These are phyloP conservation scores for Yarrowia yakushimensis DNA, from an alignment of 805 yeast genomes.

Conservation along the genomic window DNA sequence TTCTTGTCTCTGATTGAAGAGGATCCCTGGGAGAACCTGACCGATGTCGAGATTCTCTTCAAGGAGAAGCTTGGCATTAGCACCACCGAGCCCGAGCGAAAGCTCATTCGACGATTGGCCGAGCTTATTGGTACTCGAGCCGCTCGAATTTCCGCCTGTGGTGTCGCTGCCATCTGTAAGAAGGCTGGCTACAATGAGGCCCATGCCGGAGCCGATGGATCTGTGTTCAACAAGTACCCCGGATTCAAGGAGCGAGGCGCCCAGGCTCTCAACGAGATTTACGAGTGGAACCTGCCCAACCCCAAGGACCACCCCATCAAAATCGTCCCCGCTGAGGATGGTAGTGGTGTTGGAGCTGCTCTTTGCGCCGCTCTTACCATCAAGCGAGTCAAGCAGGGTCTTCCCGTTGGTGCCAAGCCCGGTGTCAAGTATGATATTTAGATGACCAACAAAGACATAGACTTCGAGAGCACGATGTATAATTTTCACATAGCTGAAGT, in stretches of 20 bases:
- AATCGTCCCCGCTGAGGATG: conserved; percentile 93
- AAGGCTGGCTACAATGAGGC: conserved; percentile 68
- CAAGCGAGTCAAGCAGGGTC: conserved; percentile 66
- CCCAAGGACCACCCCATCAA: conserved; percentile 70
- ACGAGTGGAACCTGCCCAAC: conserved; percentile 62
- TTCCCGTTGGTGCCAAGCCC: conserved; percentile 36
- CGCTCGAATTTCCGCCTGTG: conserved; percentile 88
- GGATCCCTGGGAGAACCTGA: conserved; percentile 81
- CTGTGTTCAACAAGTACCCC: conserved; percentile 92
- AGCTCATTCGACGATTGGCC: conserved; percentile 74
- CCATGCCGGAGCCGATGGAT: conserved; percentile 96
- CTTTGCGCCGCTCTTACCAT: conserved; percentile 93
- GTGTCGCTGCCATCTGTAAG: conserved; percentile 88
- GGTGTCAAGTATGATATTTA: conserved; percentile 21
- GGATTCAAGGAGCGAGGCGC: conserved; percentile 88
- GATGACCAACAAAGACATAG: not conserved
- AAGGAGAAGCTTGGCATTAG: conserved; percentile 53
- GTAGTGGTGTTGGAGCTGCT: conserved; percentile 98
- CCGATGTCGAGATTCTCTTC: conserved; percentile 69
- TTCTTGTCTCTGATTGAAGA: conserved; percentile 83
- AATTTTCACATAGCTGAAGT: no score
- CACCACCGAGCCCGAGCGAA: conserved; percentile 75
- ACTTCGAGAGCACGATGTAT: no score
- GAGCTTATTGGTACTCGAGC: conserved; percentile 89
- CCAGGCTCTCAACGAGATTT: conserved; percentile 79